Percentiles rank a stretch among this genome's conserved stretches.
Evolutionary conservation across 371 early-diverging fungal species (phyloP).

Genomic region (Mortierella sp.): DNA sequence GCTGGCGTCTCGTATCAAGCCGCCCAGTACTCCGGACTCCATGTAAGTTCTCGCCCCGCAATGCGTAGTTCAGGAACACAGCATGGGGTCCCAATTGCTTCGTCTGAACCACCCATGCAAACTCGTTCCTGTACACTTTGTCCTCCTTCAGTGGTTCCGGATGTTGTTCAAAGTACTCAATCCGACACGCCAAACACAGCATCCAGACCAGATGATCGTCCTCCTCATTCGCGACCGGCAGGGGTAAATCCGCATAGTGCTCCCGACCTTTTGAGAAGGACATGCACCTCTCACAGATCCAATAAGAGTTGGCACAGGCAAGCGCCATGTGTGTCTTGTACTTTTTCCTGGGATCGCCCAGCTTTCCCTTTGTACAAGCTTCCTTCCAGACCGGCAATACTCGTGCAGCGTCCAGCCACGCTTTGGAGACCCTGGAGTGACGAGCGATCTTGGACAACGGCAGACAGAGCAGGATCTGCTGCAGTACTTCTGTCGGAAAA

Average conservation of each 20-base stretch:
- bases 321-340: slow-evolving; percentile 19
- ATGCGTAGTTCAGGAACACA: neutral
- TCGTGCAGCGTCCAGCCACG: slow-evolving; percentile 17
- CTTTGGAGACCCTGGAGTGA: neutral
- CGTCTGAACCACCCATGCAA: slow-evolving; percentile 1
- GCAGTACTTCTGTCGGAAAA: slow-evolving; percentile 21
- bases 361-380: neutral
- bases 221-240: neutral
- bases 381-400: neutral
- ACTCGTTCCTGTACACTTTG: neutral
- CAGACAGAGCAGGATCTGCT: slow-evolving; percentile 5
- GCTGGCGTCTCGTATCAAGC: neutral
- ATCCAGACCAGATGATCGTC: neutral
- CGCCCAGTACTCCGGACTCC: neutral
- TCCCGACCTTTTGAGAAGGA: neutral
- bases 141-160: neutral
- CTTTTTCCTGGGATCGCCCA: slow-evolving; percentile 17
- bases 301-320: slow-evolving; percentile 15
- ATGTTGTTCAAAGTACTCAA: neutral
- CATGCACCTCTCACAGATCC: slow-evolving; percentile 16
- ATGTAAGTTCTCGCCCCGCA: neutral
- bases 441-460: slow-evolving; percentile 15
- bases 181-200: neutral
- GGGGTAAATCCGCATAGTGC: neutral
- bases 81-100: neutral